Evolutionary conservation across 495 filamentous ascomycete species (phyloP).

Genomic region (Aspergillus asperescens): DNA sequence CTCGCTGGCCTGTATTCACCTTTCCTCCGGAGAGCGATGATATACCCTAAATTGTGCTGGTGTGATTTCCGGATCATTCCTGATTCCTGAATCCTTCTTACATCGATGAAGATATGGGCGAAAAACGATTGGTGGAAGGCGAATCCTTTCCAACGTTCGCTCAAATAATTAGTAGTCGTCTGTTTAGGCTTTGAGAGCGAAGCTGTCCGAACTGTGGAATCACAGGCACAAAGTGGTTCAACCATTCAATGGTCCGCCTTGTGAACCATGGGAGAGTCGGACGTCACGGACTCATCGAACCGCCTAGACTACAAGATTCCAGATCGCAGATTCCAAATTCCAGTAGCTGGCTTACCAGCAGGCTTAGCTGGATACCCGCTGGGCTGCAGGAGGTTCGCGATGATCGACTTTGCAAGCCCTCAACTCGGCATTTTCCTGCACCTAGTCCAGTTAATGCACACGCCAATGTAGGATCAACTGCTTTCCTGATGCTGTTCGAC

Average conservation of each 20-base stretch:
- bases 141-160: too few relatives aligned
- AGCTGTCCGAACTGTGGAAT: background rate
- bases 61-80: background rate
- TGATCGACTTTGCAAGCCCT: slow-evolving; percentile 9
- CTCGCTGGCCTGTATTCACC: background rate
- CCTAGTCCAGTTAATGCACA: slow-evolving; percentile 6
- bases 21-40: background rate
- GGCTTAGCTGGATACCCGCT: slow-evolving; percentile 7
- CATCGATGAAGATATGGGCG: background rate
- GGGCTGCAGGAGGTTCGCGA: slow-evolving; percentile 1
- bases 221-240: too few relatives aligned
- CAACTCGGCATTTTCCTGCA: slow-evolving; percentile 3
- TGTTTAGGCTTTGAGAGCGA: too few relatives aligned
- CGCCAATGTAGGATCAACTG: slow-evolving; percentile 8
- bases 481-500: background rate
- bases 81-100: too few relatives aligned
- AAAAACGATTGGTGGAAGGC: background rate
- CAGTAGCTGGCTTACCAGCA: slow-evolving; percentile 11
- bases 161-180: too few relatives aligned
- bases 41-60: background rate
- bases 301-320: background rate
- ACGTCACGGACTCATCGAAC: too few relatives aligned
- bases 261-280: slow-evolving; percentile 5
- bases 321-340: too few relatives aligned
- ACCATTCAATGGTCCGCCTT: background rate